Evolutionary conservation across 768 basidiomycete species (phyloP), one percentile per base, ranked within the genome.

Genomic region (Leccinum uliginosum): DNA sequence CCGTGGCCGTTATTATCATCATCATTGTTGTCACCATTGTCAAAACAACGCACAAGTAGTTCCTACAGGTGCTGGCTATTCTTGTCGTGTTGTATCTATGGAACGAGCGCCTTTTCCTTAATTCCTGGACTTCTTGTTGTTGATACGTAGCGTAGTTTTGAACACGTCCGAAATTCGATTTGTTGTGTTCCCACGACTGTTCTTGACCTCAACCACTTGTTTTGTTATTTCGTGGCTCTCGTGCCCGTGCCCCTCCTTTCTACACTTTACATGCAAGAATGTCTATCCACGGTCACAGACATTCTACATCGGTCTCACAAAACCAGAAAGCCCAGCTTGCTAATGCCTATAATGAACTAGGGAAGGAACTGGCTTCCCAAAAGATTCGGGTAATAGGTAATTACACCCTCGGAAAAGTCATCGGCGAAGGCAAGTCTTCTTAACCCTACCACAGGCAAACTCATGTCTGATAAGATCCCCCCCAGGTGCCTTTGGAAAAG

Each of bases 21-120:
- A 94, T 99, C 77, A 96, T 99, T 70, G 87, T 98, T 64, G 92
- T 98, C 53, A 91, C 91, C 29, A 86, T 98, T 67, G 90, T 97
- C 69, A 93, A 92, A 77, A 84, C 93, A 70, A 89, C 87, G 62
- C 71, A 83, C 57, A 74, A 83, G 50, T 77, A 76, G 55, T 51
- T 35, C 51, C 3, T 30, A 57, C 58, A 57, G 61, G 58, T 60
- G 58, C 55, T 60, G 40, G 59, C 53, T 62, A 59, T 64, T 60
- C 65, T 59, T 65, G 65, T 64, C 67, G 67, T 72, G 73, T 76
- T 76, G 73, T 79, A 78, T 79, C 75, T 78, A 78, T 79, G 74
- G 61, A 62, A 53, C 57, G 61, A 62, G 51, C 56, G 62, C 64
- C 61, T 62, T n/a, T n/a, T 63, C 47, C 53, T 74, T 71, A 71